Evolutionary conservation across 2,329 filamentous ascomycete genomes (phyloP).

Genomic region (Colletotrichum noveboracense): DNA sequence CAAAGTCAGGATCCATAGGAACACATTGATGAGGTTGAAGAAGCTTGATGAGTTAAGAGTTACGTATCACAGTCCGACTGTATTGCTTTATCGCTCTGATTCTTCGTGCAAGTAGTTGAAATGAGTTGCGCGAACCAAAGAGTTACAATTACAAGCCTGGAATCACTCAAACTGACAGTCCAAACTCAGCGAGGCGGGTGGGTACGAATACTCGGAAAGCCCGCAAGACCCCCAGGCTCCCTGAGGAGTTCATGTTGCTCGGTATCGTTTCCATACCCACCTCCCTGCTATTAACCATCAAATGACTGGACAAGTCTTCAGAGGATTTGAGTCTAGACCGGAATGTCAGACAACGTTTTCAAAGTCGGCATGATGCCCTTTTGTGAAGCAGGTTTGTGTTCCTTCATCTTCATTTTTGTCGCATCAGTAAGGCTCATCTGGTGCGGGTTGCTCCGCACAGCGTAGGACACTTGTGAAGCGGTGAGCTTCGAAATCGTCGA

Average conservation of each 20-base stretch:
- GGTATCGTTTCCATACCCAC: background rate
- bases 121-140: background rate
- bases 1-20: background rate
- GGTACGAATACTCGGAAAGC: background rate
- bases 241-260: too few species aligned
- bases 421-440: background rate
- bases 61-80: too few species aligned
- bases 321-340: background rate
- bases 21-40: background rate
- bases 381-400: background rate
- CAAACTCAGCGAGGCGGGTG: background rate
- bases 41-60: background rate
- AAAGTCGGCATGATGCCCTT: background rate
- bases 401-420: background rate
- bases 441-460: too few species aligned
- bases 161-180: background rate
- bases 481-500: background rate
- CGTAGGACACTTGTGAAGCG: background rate
- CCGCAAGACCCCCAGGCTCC: too few species aligned
- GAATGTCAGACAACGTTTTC: background rate
- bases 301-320: fast-evolving
- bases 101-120: background rate
- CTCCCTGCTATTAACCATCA: background rate
- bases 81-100: background rate
- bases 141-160: background rate